These are phyloP conservation scores for Sugiyamaella valdiviana DNA, from an alignment of 805 yeast genomes.

Conservation along the genomic window DNA sequence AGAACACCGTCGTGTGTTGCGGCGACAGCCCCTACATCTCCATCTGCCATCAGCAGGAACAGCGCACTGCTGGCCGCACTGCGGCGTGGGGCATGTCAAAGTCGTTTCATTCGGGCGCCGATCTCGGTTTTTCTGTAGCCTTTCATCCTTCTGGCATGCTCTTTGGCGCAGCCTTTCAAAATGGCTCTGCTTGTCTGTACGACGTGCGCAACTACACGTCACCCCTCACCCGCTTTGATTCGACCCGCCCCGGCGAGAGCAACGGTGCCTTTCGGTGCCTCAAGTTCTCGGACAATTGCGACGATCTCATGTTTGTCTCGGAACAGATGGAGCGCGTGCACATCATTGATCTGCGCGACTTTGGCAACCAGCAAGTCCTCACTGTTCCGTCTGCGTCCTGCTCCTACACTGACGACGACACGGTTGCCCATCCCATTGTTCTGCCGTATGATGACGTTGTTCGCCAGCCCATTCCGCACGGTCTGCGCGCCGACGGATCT, in stretches of 20 bases:
- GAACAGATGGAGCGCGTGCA: conserved; percentile 89
- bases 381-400: conserved; percentile 23
- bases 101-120: conserved; percentile 53
- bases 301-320: conserved; percentile 67
- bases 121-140: conserved; percentile 76
- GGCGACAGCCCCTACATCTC: conserved; percentile 73
- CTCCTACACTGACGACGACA: conserved; percentile 6
- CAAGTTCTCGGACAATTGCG: conserved; percentile 59
- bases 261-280: conserved; percentile 64
- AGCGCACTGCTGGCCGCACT: conserved; percentile 1
- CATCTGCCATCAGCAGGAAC: conserved; percentile 31
- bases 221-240: conserved; percentile 35
- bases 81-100: conserved; percentile 32
- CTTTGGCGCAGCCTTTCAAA: conserved; percentile 79
- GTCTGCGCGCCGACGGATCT: not conserved
- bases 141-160: conserved; percentile 69
- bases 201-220: conserved; percentile 57
- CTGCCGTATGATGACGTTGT: conserved; percentile 9
- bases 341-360: conserved; percentile 69
- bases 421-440: conserved; percentile 7
- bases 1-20: conserved; percentile 52
- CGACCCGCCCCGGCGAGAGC: conserved; percentile 37
- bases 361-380: conserved; percentile 68
- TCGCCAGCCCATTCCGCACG: conserved; percentile 1
- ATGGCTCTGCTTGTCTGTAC: conserved; percentile 70